phyloP scores from a whole-genome alignment of 768 basidiomycete genomes.

The Coprinellus micaceus region DNA sequence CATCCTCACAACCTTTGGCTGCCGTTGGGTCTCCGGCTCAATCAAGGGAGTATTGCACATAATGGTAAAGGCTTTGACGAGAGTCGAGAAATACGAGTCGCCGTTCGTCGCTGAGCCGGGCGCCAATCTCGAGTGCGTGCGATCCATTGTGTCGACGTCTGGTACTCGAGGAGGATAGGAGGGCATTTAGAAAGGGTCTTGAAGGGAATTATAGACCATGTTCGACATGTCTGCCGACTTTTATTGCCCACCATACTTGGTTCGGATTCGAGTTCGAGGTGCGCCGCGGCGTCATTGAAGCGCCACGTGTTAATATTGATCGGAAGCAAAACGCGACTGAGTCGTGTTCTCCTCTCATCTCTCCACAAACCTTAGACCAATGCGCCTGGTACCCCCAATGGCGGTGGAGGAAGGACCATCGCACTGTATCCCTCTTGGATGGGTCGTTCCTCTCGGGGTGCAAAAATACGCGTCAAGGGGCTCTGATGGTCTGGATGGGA shows the following conservation, averaged over 20 bases:
- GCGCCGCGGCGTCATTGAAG: too few relatives aligned
- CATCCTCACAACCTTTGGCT: neutral
- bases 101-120: neutral
- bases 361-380: too few relatives aligned
- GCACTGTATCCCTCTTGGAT: too few relatives aligned
- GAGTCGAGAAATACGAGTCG: neutral
- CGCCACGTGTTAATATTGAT: neutral
- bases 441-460: too few relatives aligned
- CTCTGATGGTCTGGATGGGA: too few relatives aligned
- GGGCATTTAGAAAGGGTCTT: too few relatives aligned
- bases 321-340: neutral
- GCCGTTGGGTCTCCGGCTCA: neutral
- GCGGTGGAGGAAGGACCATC: too few relatives aligned
- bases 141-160: neutral
- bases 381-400: too few relatives aligned
- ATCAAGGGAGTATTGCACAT: conserved; percentile 2
- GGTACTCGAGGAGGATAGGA: neutral
- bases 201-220: too few relatives aligned
- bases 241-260: neutral
- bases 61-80: neutral
- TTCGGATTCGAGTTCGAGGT: neutral
- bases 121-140: neutral
- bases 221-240: neutral
- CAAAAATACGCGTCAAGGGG: too few relatives aligned
- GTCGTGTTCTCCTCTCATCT: too few relatives aligned